Evolutionary conservation across 129 eudicot genomes (phyloP).

Genomic region (Tanacetum coccineum): DNA sequence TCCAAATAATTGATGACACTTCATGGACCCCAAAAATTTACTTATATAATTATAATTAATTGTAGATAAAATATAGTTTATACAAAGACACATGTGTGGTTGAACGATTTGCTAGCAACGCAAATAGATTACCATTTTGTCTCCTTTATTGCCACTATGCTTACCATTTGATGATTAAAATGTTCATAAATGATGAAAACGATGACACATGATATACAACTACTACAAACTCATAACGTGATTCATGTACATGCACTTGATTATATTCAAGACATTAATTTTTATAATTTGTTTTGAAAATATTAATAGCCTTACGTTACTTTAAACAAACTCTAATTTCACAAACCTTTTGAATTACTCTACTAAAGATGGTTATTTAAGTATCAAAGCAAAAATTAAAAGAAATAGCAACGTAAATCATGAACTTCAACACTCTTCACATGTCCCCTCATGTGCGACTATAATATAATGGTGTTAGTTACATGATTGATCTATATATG

Average conservation of each 20-base stretch:
- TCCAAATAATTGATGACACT: neutral
- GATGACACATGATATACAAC: neutral
- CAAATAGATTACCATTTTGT: conserved; percentile 18
- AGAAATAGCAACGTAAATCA: too few relatives aligned
- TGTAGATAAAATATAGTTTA: neutral
- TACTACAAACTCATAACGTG: conserved; percentile 12
- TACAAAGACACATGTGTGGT: conserved; percentile 3
- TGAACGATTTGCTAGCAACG: conserved; percentile 20
- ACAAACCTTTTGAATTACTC: too few relatives aligned
- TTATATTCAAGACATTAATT: neutral
- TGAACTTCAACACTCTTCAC: conserved; percentile 30
- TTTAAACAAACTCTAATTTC: too few relatives aligned
- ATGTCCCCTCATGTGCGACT: conserved; percentile 26
- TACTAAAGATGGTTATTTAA: too few relatives aligned
- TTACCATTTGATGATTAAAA: neutral
- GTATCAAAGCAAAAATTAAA: too few relatives aligned
- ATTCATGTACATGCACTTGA: conserved; percentile 6
- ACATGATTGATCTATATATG: neutral
- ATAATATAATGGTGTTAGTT: conserved; percentile 11
- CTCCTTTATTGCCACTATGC: conserved; percentile 17
- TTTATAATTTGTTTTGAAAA: too few relatives aligned
- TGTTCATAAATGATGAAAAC: conserved; percentile 9
- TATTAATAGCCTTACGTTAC: too few relatives aligned
- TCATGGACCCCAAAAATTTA: neutral
- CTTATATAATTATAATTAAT: neutral